Base-by-base conservation (phyloP, 129 eudicot genomes). In the Artemisia annua region DNA sequence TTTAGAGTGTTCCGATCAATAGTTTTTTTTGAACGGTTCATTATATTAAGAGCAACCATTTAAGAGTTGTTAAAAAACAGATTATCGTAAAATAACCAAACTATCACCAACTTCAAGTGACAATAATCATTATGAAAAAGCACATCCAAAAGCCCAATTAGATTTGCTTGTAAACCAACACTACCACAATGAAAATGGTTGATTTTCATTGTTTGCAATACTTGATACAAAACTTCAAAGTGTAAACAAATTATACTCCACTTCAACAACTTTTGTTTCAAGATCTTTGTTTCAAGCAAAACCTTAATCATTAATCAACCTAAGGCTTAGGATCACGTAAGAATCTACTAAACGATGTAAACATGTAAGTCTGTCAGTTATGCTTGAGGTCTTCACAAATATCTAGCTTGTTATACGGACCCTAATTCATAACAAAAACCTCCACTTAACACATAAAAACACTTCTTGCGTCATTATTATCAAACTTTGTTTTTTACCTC, bases 241-340 rank as follows among this genome's bases (percentile, higher is more conserved):
- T 1, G 1, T 20, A 61, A 26, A 14, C 19, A 26, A 61, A 61
- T 44, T 61, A 61, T 28, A 14, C 55, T 39, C 65, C 19, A 24
- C 18, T 55, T 55, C 75, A 70, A 54, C 64, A 16, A 55, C 12
- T 55, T 70, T 56, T 55, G 32, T 46, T 66, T 59, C n/a, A n/a
- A n/a, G n/a, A n/a, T n/a, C n/a, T n/a, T n/a, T n/a, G n/a, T n/a
- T 66, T 59, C 67, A 39, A 11, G 44, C 48, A 15, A 10, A 54
- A 56, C 54, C 48, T 22, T 20, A 32, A 28, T 61, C 63, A 68
- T 49, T 26, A 51, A 48, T 50, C 72, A 67, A 26, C 26, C 26
- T 22, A 13, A n/a, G 4, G 8, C 24, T 8, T 39, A 39, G 1
- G 46, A 39, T 8, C 11, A 39, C 7, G 11, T 8, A 7, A 39